These are phyloP conservation scores for Nicotiana rustica DNA, from an alignment of 305 asterid genomes.

Conservation along the genomic window DNA sequence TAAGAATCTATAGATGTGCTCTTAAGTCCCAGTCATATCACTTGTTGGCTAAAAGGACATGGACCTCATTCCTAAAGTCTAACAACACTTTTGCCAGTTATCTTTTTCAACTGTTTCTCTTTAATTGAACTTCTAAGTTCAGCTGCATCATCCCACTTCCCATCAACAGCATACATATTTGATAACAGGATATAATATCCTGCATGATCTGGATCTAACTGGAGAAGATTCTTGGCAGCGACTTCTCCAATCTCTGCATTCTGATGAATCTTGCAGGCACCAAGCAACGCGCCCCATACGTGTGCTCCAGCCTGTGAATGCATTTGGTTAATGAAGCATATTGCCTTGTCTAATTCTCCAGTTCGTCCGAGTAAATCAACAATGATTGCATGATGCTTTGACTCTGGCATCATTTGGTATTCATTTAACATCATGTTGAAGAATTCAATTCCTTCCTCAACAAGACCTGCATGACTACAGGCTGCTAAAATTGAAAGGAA, in stretches of 20 bases:
- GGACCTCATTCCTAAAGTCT: constrained; percentile 17
- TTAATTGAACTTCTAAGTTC: constrained; percentile 55
- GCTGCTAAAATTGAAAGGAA: constrained; percentile 76
- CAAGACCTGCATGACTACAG: constrained; percentile 79
- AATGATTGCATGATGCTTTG: constrained; percentile 67
- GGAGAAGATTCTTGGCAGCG: constrained; percentile 60
- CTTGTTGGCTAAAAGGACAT: neutral
- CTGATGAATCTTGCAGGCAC: constrained; percentile 64
- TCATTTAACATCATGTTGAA: constrained; percentile 63
- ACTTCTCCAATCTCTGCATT: constrained; percentile 63
- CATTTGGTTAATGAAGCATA: constrained; percentile 56
- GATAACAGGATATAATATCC: constrained; percentile 69
- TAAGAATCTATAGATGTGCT: neutral
- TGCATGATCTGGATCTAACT: constrained; percentile 49
- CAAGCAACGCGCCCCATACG: constrained; percentile 79
- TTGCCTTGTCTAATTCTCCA: constrained; percentile 69
- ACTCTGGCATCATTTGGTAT: constrained; percentile 55
- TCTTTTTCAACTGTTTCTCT: constrained; percentile 42
- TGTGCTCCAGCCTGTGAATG: constrained; percentile 54
- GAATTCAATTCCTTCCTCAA: constrained; percentile 62
- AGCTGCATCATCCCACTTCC: constrained; percentile 71
- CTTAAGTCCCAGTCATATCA: neutral
- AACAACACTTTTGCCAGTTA: constrained; percentile 17
- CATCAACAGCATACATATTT: constrained; percentile 65
- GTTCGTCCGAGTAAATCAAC: constrained; percentile 74